These are phyloP conservation scores for Phytophthora quininea DNA, from an alignment of 352 stramenopile species.

Conservation along the genomic window DNA sequence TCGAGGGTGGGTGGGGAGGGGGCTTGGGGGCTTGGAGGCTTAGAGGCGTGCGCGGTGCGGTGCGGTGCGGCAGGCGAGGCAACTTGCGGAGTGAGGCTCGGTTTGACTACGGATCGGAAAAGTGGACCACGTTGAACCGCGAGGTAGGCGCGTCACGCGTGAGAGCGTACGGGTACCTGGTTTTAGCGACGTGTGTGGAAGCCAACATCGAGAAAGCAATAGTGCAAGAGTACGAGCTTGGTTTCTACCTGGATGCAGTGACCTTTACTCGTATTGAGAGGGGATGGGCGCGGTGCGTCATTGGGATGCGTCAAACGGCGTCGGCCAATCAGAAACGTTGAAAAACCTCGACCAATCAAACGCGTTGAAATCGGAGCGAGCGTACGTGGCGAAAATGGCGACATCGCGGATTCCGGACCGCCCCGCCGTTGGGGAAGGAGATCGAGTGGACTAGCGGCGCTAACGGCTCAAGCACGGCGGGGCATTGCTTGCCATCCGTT, in stretches of 20 bases:
- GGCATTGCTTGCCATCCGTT: too few relatives aligned
- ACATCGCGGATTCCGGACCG: neutral
- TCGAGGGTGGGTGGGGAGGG: conserved; percentile 20
- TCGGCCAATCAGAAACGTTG: conserved; percentile 16
- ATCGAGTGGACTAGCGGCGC: neutral
- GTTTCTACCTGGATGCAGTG: conserved; percentile 2
- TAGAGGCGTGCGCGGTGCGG: conserved; percentile 3
- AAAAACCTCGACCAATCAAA: neutral
- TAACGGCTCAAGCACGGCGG: conserved; percentile 14
- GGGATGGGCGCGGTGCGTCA: conserved; percentile 17
- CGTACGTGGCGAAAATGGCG: conserved; percentile 17
- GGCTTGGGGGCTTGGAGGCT: neutral
- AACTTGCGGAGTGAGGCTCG: conserved; percentile 32
- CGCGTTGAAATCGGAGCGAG: conserved; percentile 4
- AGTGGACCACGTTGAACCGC: conserved; percentile 25
- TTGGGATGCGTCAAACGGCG: conserved; percentile 10
- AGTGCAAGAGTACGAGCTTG: neutral
- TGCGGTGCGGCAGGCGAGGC: conserved; percentile 28
- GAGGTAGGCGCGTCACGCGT: conserved; percentile 4
- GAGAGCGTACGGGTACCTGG: conserved; percentile 18
- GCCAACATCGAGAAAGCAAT: neutral
- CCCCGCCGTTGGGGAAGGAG: too few relatives aligned
- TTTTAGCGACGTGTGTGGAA: neutral
- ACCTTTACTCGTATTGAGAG: neutral
- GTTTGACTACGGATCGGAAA: neutral